A percentile compares a stretch with the other conserved stretches of the same genome.
These are phyloP conservation scores for Ceratocystis cacaofunesta DNA, from an alignment of 2,329 filamentous ascomycete species.

Conservation along the genomic window DNA sequence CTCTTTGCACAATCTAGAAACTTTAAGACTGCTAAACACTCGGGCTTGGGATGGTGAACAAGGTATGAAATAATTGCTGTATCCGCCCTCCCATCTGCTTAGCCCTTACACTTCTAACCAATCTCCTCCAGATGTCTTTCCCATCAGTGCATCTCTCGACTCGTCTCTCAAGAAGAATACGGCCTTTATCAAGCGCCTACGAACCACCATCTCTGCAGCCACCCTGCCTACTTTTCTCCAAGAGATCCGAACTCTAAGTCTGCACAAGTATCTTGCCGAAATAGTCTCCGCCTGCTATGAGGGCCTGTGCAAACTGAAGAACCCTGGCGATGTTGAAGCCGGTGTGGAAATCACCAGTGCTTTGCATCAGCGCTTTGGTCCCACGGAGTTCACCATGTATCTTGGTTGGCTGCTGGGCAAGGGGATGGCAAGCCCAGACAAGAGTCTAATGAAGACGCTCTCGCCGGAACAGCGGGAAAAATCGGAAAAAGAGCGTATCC, in stretches of 20 bases:
- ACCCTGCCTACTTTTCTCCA: conserved; percentile 72
- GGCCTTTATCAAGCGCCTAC: conserved; percentile 89
- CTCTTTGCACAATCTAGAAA: conserved; percentile 3
- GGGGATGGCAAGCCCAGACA: conserved; percentile 82
- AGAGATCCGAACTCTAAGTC: conserved; percentile 76
- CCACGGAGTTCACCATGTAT: conserved; percentile 76
- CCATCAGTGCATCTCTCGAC: conserved; percentile 66
- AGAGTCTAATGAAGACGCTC: conserved; percentile 62
- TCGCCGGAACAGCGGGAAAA: conserved; percentile 73
- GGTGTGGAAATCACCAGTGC: conserved; percentile 88
- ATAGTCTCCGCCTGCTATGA: conserved; percentile 94
- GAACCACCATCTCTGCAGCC: conserved; percentile 70
- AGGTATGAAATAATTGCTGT: conserved; percentile 36
- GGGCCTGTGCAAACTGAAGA: conserved; percentile 81
- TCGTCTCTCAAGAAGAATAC: conserved; percentile 97
- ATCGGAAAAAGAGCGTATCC: conserved; percentile 86
- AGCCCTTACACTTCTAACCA: conserved; percentile 17
- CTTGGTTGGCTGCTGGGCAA: conserved; percentile 86
- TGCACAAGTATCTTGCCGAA: conserved; percentile 94
- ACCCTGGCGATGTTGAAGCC: conserved; percentile 77
- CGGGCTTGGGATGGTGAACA: conserved; percentile 78
- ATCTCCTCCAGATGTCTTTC: conserved; percentile 50
- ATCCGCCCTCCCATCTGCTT: conserved; percentile 16
- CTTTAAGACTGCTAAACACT: conserved; percentile 69
- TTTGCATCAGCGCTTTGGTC: conserved; percentile 89